A percentile compares a stretch with the other conserved stretches of the same genome.
Conservation (phyloP, 2,329 filamentous ascomycete genomes). For the Aspergillus alliaceus region DNA sequence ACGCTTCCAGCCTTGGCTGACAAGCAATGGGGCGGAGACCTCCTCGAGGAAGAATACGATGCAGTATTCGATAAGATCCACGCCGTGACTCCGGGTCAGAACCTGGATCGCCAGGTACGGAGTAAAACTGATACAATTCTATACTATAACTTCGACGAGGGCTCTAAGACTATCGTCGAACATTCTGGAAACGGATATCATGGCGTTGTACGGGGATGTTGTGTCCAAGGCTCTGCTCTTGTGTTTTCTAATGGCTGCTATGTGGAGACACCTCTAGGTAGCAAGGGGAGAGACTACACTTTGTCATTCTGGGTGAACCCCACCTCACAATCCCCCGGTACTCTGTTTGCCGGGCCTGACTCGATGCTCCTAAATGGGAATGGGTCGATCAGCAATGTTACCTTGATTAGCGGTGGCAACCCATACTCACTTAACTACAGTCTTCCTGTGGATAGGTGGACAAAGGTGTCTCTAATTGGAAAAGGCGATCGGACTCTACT, state of each 20-base stretch:
- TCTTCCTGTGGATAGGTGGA: constrained; percentile 39
- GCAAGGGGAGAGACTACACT: constrained; percentile 58
- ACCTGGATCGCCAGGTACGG: constrained; percentile 23
- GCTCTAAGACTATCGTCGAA: neutral
- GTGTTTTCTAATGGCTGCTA: constrained; percentile 40
- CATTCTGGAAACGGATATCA: neutral
- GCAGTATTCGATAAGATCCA: constrained; percentile 43
- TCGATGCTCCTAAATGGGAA: constrained; percentile 42
- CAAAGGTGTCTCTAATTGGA: constrained; percentile 1
- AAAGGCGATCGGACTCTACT: neutral
- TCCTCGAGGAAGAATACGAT: constrained; percentile 43
- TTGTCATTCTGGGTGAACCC: constrained; percentile 49
- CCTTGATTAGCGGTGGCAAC: constrained; percentile 40
- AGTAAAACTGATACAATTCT: neutral
- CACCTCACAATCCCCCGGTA: constrained; percentile 34
- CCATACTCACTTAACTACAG: constrained; percentile 43
- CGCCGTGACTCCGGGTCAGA: constrained; percentile 46
- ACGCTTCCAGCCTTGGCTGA: constrained; percentile 50
- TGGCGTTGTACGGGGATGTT: neutral
- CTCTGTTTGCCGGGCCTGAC: constrained; percentile 45
- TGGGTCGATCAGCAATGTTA: constrained; percentile 36
- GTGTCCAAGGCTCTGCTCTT: constrained; percentile 25
- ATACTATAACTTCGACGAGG: neutral
- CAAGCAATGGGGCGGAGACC: constrained; percentile 56
- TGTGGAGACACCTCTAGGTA: constrained; percentile 48